Conservation (phyloP, 2,329 filamentous ascomycete species). For the Byssoonygena ceratinophila region DNA sequence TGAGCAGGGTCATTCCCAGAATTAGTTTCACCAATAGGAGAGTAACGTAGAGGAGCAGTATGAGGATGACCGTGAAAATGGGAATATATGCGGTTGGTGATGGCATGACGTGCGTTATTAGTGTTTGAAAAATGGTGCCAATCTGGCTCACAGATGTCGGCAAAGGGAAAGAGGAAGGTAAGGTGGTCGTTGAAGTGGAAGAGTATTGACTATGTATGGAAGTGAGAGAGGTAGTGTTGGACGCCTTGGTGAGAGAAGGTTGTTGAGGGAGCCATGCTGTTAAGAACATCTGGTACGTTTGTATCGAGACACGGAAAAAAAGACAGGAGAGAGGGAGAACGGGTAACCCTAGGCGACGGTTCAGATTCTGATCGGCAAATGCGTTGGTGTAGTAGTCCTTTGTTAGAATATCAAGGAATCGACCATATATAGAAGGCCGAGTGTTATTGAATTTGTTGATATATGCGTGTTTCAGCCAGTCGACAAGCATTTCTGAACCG, state of each 20-base stretch:
- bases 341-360: slow-evolving; percentile 76
- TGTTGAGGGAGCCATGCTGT: slow-evolving; percentile 73
- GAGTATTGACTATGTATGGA: slow-evolving; percentile 40
- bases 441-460: slow-evolving; percentile 98
- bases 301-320: slow-evolving; percentile 86
- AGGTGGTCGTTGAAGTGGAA: slow-evolving; percentile 27
- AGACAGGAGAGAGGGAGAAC: slow-evolving; percentile 86
- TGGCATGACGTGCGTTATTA: slow-evolving; percentile 35
- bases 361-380: slow-evolving; percentile 82
- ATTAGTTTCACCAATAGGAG: slow-evolving; percentile 75
- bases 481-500: slow-evolving; percentile 91
- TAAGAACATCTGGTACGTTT: slow-evolving; percentile 97
- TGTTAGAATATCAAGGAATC: slow-evolving; percentile 84
- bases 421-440: slow-evolving; percentile 76
- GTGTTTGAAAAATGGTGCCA: slow-evolving; percentile 28
- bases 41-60: slow-evolving; percentile 73
- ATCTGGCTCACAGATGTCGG: slow-evolving; percentile 6
- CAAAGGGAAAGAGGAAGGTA: slow-evolving; percentile 19
- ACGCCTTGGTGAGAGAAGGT: slow-evolving; percentile 32
- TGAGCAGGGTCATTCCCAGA: slow-evolving; percentile 76
- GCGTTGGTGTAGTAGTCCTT: slow-evolving; percentile 98
- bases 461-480: slow-evolving; percentile 94
- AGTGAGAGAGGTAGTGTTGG: slow-evolving; percentile 30
- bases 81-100: slow-evolving; percentile 34
- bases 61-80: slow-evolving; percentile 62